Evolutionary conservation across 192 early-diverging fungal genomes (phyloP).

Genomic region (Entophlyctis helioformis): DNA sequence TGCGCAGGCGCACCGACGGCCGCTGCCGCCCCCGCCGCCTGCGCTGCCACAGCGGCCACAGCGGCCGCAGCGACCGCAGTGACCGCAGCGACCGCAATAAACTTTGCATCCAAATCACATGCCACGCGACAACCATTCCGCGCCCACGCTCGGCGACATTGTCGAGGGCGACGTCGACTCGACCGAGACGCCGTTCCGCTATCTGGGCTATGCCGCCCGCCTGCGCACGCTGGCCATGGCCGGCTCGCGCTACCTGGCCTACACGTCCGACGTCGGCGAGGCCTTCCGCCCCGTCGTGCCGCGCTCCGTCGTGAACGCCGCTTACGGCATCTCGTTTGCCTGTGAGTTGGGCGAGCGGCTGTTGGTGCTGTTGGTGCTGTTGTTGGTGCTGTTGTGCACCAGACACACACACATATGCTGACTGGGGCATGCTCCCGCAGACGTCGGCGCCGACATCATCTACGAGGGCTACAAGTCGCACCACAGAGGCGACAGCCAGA

Average conservation of each 20-base stretch:
- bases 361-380: neutral
- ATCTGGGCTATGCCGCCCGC: constrained; percentile 11
- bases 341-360: too few species aligned
- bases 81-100: too few species aligned
- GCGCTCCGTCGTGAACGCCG: constrained; percentile 39
- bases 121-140: too few species aligned
- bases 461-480: constrained; percentile 47
- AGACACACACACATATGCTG: neutral
- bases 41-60: too few species aligned
- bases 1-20: too few species aligned
- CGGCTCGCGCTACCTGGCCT: constrained; percentile 32
- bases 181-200: constrained; percentile 15
- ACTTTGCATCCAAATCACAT: too few species aligned
- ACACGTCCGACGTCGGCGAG: constrained; percentile 61
- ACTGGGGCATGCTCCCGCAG: neutral
- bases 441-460: constrained; percentile 46
- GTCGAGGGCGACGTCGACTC: too few species aligned
- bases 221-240: constrained; percentile 10
- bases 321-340: constrained; percentile 48
- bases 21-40: too few species aligned
- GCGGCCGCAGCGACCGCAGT: too few species aligned
- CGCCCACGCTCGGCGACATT: too few species aligned
- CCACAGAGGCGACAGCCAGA: constrained; percentile 24
- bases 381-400: neutral
- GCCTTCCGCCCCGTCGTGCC: constrained; percentile 52